These are phyloP conservation scores for Linum trigynum DNA, from an alignment of 345 rosid species.

Conservation along the genomic window DNA sequence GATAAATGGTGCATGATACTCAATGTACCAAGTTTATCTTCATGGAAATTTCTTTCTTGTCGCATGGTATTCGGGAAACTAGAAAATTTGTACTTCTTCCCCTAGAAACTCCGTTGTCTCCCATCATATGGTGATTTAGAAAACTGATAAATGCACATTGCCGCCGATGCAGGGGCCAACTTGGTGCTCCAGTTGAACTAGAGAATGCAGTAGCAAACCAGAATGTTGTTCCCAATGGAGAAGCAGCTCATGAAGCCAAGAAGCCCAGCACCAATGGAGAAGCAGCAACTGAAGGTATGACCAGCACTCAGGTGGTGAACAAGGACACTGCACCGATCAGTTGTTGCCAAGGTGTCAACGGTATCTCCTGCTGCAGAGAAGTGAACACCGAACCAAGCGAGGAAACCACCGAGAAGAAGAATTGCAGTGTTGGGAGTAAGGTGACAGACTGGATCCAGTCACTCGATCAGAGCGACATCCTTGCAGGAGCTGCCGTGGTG, in stretches of 20 bases:
- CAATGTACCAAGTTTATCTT: no score
- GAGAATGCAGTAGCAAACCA: constrained; percentile 29
- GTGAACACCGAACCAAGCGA: constrained; percentile 26
- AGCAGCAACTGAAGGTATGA: not conserved
- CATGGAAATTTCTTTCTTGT: no score
- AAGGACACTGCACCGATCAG: constrained; percentile 24
- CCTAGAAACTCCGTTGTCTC: no score
- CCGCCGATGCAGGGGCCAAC: constrained; percentile 56
- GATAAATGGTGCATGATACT: no score
- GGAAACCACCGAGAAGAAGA: constrained; percentile 8
- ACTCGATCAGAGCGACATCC: constrained; percentile 49
- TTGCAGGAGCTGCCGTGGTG: constrained; percentile 47
- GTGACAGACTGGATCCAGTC: constrained; percentile 37
- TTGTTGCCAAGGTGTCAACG: constrained; percentile 68
- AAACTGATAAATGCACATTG: not conserved
- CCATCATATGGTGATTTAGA: no score
- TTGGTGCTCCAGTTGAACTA: constrained; percentile 33
- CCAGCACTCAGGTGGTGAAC: constrained; percentile 8
- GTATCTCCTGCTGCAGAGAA: constrained; percentile 70
- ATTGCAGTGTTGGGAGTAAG: constrained; percentile 7
- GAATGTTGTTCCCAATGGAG: constrained; percentile 36
- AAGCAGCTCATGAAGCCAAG: constrained; percentile 18
- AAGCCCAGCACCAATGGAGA: constrained; percentile 23
- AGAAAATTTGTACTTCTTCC: no score
- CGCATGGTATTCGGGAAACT: no score